Evolutionary conservation across 2,329 filamentous ascomycete species (phyloP), one percentile per base, ranked within the genome.

Genomic region (Diaporthe sp.): DNA sequence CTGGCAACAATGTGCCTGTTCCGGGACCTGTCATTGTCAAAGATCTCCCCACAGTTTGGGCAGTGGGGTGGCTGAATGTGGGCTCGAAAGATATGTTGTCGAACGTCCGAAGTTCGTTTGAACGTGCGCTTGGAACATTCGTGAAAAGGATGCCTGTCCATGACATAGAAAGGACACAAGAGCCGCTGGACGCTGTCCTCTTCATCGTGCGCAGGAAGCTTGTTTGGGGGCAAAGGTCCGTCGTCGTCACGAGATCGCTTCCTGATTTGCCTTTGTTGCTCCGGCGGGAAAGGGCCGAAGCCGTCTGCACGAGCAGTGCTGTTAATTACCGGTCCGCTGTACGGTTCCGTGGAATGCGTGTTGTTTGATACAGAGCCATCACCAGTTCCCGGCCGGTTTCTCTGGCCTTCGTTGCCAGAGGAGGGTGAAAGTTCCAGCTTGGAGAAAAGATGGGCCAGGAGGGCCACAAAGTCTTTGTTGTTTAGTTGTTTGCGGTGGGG

Each of bases 391-490:
- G 42, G 42, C 15, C 42, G 42, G 42, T 44, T 15, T 44, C 13
- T 44, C 42, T 44, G 42, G 42, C 15, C 13, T 44, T 44, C 4
- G 42, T 44, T 1, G 1, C 12, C 42, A 44, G 15, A 12, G 4
- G 13, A 17, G 4, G 42, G 13, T 17, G 1, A 44, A 15, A 44
- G 13, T 1, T 17, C 0, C 15, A 44, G 42, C 42, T 44, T 44
- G 42, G 42, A 44, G 1, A 44, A 44, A 1, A 17, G 6, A 17
- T 44, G 1, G 42, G 42, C 13, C 0, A 44, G 15, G 12, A 44
- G 0, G 1, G 42, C 13, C 0, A 1, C 15, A 17, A 15, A 1
- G 13, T 17, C 13, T 1, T 44, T 6, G 13, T 6, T 17, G 42
- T 44, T 44, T 44, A 1, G 13, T 15, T 44, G 42, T 17, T 44